Evolutionary conservation across 371 early-diverging fungal genomes (phyloP).

Genomic region (Mortierella sp.): DNA sequence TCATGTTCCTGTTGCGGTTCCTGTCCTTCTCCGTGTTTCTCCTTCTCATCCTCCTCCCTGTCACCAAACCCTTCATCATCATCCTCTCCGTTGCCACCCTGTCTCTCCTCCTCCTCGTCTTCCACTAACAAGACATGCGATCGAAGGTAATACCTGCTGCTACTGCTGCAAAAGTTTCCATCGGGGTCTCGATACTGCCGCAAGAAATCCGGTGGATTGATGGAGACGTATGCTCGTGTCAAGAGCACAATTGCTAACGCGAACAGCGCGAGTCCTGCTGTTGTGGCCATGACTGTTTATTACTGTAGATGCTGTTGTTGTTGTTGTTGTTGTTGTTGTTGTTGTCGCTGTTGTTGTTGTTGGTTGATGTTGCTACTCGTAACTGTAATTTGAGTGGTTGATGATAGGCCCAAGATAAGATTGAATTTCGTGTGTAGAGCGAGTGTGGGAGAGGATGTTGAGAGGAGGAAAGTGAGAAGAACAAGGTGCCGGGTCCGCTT

Average conservation of each 20-base stretch:
- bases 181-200: not conserved
- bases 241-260: not conserved
- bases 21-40: not conserved
- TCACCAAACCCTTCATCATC: not conserved
- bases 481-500: too few relatives aligned
- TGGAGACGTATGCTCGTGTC: not conserved
- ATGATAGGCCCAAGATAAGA: too few relatives aligned
- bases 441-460: too few relatives aligned
- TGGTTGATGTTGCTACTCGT: not conserved
- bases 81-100: not conserved
- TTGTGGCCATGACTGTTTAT: not conserved
- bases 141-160: not conserved
- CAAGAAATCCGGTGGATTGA: constrained; percentile 4
- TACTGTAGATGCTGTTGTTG: too few relatives aligned
- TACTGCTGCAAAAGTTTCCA: not conserved
- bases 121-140: not conserved
- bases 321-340: not conserved
- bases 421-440: too few relatives aligned
- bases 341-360: not conserved
- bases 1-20: not conserved
- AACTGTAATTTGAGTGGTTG: not conserved
- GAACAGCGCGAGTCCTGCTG: not conserved
- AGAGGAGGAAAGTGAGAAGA: too few relatives aligned
- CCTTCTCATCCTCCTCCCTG: not conserved
- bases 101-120: not conserved